Evolutionary conservation across 306 rosid species (phyloP).

Genomic region (Quercus alba): DNA sequence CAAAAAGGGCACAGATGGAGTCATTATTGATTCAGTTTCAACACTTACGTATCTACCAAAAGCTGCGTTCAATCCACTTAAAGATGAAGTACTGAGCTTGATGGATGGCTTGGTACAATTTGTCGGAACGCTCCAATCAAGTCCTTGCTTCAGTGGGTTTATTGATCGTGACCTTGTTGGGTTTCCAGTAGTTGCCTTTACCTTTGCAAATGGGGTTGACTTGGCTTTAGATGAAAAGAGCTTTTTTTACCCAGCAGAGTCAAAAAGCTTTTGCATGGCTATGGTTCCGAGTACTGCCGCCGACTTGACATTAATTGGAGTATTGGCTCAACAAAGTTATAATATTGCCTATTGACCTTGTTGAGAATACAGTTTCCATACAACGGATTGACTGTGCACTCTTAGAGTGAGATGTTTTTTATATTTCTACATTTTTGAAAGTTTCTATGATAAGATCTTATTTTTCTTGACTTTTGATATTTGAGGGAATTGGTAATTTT

Average conservation of each 20-base stretch:
- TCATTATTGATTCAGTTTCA: conserved; percentile 34
- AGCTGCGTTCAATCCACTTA: not conserved
- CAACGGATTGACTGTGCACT: not conserved
- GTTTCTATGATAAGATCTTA: too few species aligned
- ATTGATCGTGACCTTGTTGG: too few species aligned
- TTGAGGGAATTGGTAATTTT: too few species aligned
- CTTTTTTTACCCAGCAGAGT: too few species aligned
- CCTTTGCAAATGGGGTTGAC: too few species aligned
- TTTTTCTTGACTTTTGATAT: too few species aligned
- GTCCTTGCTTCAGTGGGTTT: conserved; percentile 27
- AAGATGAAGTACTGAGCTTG: too few species aligned
- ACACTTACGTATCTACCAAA: conserved; percentile 18
- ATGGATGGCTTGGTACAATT: not conserved
- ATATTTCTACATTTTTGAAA: too few species aligned
- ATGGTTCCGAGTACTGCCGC: not conserved
- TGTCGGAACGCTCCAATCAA: not conserved
- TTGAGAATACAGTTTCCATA: too few species aligned
- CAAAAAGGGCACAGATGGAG: conserved; percentile 33
- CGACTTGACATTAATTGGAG: conserved; percentile 11
- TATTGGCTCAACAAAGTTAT: conserved; percentile 20
- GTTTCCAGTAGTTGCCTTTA: too few species aligned
- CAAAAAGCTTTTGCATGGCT: conserved; percentile 19
- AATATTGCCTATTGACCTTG: too few species aligned
- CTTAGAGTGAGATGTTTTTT: too few species aligned
- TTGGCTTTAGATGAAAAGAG: not conserved